Base-by-base conservation (phyloP, 2,329 filamentous ascomycete genomes). In the Epichloe baconii region DNA sequence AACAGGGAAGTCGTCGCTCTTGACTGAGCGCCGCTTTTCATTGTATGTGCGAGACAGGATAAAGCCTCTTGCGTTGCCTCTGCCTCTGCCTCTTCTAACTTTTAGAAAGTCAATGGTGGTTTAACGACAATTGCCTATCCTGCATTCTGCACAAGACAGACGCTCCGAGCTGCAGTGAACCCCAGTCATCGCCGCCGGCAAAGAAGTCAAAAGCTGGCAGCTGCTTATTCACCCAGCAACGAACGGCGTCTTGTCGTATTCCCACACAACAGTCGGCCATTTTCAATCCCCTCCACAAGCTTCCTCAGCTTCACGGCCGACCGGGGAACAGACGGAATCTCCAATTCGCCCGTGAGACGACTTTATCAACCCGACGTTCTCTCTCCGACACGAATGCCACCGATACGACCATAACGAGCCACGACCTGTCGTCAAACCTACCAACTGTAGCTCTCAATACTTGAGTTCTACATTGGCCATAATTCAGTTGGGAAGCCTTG, bases 381-480 rank as follows among this genome's bases (percentile, higher is more conserved):
- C 52, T 48, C 51, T 55, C 54, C 54, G 35, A 58, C 55, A 58
- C 62, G 61, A 60, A 67, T 67, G 64, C 61, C 56, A 56, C 59
- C 56, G 58, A 57, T 58, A 61, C 60, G 56, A 62, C 59, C 59
- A 58, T 63, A 63, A 65, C 62, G 59, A 61, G 53, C 57, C 40
- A 56, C 61, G 56, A 60, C 55, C 52, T 52, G 50, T 46, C 5
- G 44, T 56, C 48, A 48, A 53, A 49, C 34, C 38, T 41, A 35
- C 17, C 48, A 41, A 35, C 49, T 50, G 44, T 48, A 44, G 41
- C 48, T 43, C 35, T 19, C 14, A 7, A 34, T 21, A 50, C n/a
- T 34, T 53, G 42, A 7, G 36, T 50, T 50, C 38, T 12, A n/a
- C 12, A 17, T 15, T 12, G 21, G 42, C 3, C 21, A 48, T 12